A percentile compares a stretch with the other conserved stretches of the same genome.
Conservation (phyloP, 2,329 filamentous ascomycete genomes). For the Cyphellophora attinorum region DNA sequence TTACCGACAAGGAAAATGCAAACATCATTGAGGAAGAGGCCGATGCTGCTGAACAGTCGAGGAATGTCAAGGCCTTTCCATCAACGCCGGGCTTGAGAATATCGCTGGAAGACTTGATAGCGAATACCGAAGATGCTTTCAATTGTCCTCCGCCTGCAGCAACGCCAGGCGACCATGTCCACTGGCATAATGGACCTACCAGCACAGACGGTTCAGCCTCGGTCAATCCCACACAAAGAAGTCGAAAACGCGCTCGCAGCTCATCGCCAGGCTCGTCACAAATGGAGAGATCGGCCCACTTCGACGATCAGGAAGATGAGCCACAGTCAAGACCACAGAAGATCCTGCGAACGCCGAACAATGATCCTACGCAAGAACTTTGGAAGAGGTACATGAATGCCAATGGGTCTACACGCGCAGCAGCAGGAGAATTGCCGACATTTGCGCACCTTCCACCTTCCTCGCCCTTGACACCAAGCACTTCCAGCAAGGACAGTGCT, state of each 20-base stretch:
- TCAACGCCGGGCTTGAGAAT: slow-evolving; percentile 51
- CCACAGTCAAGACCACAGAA: slow-evolving; percentile 51
- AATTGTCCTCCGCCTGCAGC: slow-evolving; percentile 37
- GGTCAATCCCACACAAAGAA: slow-evolving; percentile 35
- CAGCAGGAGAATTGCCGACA: slow-evolving; percentile 44
- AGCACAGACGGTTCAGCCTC: slow-evolving; percentile 34
- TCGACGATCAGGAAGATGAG: slow-evolving; percentile 29
- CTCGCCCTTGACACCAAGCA: slow-evolving; percentile 57
- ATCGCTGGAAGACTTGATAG: slow-evolving; percentile 51
- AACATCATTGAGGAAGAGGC: no score
- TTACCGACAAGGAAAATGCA: slow-evolving; percentile 3
- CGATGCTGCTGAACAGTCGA: slow-evolving; percentile 2
- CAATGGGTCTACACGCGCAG: slow-evolving; percentile 33
- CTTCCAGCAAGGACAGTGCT: slow-evolving; percentile 33
- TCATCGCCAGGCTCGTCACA: slow-evolving; percentile 64
- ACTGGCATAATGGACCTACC: slow-evolving; percentile 44
- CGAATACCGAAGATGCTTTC: slow-evolving; percentile 48
- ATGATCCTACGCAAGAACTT: slow-evolving; percentile 63
- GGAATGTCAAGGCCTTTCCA: slow-evolving; percentile 32
- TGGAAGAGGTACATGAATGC: slow-evolving; percentile 65
- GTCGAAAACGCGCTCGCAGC: slow-evolving; percentile 61
- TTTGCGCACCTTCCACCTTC: slow-evolving; percentile 60
- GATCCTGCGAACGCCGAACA: slow-evolving; percentile 55
- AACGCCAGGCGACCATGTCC: slow-evolving; percentile 52
- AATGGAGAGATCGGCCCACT: slow-evolving; percentile 27